Evolutionary conservation across 2,329 filamentous ascomycete species (phyloP).

Genomic region (Sclerotiophoma versabilis): DNA sequence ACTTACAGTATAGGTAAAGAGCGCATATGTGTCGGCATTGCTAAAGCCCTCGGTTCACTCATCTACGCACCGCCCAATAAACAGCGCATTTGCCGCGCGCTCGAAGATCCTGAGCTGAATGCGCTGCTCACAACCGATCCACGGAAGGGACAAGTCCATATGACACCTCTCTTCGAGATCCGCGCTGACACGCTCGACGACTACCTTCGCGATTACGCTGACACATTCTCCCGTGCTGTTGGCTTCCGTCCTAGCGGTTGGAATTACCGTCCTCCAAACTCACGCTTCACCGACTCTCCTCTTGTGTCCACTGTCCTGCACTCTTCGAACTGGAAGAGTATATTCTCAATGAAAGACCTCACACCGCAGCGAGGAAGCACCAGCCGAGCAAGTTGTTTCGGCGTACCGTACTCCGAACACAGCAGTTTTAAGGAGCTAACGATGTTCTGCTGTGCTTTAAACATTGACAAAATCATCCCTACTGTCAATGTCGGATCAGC

Average conservation of each 20-base stretch:
- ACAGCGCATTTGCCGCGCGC: constrained; percentile 80
- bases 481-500: constrained; percentile 85
- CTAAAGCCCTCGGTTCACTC: constrained; percentile 81
- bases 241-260: constrained; percentile 93
- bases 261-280: constrained; percentile 81
- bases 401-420: constrained; percentile 95
- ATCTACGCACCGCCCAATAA: constrained; percentile 88
- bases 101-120: constrained; percentile 84
- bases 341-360: constrained; percentile 75
- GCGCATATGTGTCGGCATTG: constrained; percentile 91
- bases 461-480: constrained; percentile 88
- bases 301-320: constrained; percentile 70
- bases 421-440: constrained; percentile 93
- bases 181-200: constrained; percentile 88
- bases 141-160: constrained; percentile 89
- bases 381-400: constrained; percentile 83
- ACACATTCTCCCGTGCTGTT: constrained; percentile 84
- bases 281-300: constrained; percentile 68
- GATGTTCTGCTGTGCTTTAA: constrained; percentile 86
- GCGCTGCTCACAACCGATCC: constrained; percentile 81
- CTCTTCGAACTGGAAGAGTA: constrained; percentile 75
- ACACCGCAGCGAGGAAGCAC: constrained; percentile 84
- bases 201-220: constrained; percentile 80
- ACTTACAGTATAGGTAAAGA: constrained; percentile 99
- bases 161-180: constrained; percentile 96